These are phyloP conservation scores for Diaporthe eres DNA, from an alignment of 2,329 filamentous ascomycete species.

Conservation along the genomic window DNA sequence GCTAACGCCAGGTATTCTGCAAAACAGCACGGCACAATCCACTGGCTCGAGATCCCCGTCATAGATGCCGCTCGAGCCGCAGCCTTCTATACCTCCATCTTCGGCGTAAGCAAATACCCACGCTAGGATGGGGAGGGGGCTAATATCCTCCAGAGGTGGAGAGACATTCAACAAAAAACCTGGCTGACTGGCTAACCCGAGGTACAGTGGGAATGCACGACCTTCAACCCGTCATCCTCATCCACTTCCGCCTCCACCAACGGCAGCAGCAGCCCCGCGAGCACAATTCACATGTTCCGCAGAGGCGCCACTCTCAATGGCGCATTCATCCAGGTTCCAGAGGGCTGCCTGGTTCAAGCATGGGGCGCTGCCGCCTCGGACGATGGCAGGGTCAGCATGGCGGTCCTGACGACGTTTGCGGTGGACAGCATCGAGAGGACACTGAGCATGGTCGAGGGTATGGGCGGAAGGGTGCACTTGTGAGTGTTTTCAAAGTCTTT, in stretches of 20 bases:
- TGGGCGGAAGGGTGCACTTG: slow-evolving; percentile 54
- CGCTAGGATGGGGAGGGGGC: background rate
- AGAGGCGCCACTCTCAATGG: slow-evolving; percentile 47
- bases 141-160: background rate
- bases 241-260: slow-evolving; percentile 36
- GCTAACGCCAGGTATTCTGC: slow-evolving; percentile 3
- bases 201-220: slow-evolving; percentile 49
- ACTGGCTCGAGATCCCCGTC: slow-evolving; percentile 58
- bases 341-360: slow-evolving; percentile 50
- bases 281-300: slow-evolving; percentile 53
- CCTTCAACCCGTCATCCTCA: slow-evolving; percentile 42
- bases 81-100: slow-evolving; percentile 55
- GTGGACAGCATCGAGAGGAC: slow-evolving; percentile 52
- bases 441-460: slow-evolving; percentile 47
- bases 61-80: slow-evolving; percentile 52
- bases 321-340: slow-evolving; percentile 52
- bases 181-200: background rate
- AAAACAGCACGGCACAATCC: slow-evolving; percentile 50
- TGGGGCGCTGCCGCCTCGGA: slow-evolving; percentile 44
- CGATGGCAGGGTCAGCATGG: slow-evolving; percentile 48
- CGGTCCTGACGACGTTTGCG: slow-evolving; percentile 52
- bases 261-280: slow-evolving; percentile 43
- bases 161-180: background rate
- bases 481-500: slow-evolving; percentile 45
- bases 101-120: slow-evolving; percentile 41